A percentile compares a stretch with the other conserved stretches of the same genome.
These are phyloP conservation scores for Lachancea lanzarotensis DNA, from an alignment of 805 yeast species.

Conservation along the genomic window DNA sequence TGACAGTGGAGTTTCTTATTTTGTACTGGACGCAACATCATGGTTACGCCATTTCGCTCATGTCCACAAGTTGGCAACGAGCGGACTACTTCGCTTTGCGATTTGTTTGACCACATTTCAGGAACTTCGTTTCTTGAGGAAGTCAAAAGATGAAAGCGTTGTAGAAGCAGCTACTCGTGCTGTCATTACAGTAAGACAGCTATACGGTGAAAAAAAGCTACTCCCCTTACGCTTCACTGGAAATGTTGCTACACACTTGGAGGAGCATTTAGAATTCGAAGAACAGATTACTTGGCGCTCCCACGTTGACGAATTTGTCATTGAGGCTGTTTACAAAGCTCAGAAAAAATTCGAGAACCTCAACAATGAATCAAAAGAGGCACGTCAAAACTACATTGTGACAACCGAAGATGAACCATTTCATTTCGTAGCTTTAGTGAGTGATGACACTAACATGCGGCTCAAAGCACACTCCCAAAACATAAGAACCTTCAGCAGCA, in stretches of 20 bases:
- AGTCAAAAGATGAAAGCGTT: conserved; percentile 64
- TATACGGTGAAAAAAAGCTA: conserved; percentile 49
- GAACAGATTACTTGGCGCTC: conserved; percentile 67
- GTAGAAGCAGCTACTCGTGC: conserved; percentile 79
- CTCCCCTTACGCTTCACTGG: conserved; percentile 65
- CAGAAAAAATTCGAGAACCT: conserved; percentile 22
- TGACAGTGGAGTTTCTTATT: conserved; percentile 50
- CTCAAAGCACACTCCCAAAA: conserved; percentile 42
- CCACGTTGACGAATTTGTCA: conserved; percentile 62
- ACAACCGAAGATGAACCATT: conserved; percentile 31
- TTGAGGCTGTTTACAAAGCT: conserved; percentile 44
- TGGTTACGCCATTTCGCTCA: conserved; percentile 80
- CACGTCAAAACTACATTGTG: conserved; percentile 7
- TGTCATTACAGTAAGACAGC: conserved; percentile 64
- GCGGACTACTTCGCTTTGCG: conserved; percentile 50
- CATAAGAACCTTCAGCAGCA: conserved; percentile 30
- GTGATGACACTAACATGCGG: conserved; percentile 71
- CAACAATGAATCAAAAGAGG: conserved; percentile 11
- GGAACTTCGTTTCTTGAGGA: conserved; percentile 63
- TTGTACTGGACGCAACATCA: conserved; percentile 69
- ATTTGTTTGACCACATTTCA: conserved; percentile 74
- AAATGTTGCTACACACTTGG: conserved; percentile 56
- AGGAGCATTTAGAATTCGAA: conserved; percentile 69
- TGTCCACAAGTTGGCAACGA: conserved; percentile 59
- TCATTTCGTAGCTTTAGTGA: conserved; percentile 54